phyloP scores from a whole-genome alignment of 2,329 filamentous ascomycete genomes.

The Epichloe brachyelytri region DNA sequence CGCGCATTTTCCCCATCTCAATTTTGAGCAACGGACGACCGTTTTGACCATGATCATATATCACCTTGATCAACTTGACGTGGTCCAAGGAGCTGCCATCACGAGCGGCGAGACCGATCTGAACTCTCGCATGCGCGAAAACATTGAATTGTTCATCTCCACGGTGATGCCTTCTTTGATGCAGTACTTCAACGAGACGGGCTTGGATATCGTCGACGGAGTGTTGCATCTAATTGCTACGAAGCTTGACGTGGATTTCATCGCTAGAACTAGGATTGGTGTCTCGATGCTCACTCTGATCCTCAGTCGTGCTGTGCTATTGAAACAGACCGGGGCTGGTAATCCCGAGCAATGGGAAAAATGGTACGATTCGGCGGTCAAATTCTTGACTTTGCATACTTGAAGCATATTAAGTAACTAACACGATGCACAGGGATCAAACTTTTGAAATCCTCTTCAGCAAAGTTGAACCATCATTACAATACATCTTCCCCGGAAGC shows the following conservation, averaged over 20 bases:
- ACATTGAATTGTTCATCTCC: constrained; percentile 79
- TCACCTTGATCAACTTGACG: constrained; percentile 83
- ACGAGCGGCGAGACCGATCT: constrained; percentile 57
- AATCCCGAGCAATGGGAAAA: constrained; percentile 65
- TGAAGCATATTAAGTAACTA: constrained; percentile 11
- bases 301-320: constrained; percentile 81
- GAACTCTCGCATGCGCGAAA: constrained; percentile 71
- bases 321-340: constrained; percentile 66
- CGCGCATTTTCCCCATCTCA: constrained; percentile 86
- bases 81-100: constrained; percentile 70
- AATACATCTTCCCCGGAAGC: constrained; percentile 80
- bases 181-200: constrained; percentile 80
- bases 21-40: constrained; percentile 84
- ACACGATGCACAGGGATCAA: constrained; percentile 41
- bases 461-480: constrained; percentile 68
- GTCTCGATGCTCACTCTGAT: constrained; percentile 87
- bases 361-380: constrained; percentile 43
- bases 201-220: constrained; percentile 80
- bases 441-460: constrained; percentile 85
- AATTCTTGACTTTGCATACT: not conserved
- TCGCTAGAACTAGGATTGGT: constrained; percentile 78
- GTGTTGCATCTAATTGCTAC: constrained; percentile 76
- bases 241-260: constrained; percentile 69
- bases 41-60: constrained; percentile 93
- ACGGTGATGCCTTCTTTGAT: constrained; percentile 85